Evolutionary conservation across 768 basidiomycete genomes (phyloP).

Genomic region (Russula sp.): DNA sequence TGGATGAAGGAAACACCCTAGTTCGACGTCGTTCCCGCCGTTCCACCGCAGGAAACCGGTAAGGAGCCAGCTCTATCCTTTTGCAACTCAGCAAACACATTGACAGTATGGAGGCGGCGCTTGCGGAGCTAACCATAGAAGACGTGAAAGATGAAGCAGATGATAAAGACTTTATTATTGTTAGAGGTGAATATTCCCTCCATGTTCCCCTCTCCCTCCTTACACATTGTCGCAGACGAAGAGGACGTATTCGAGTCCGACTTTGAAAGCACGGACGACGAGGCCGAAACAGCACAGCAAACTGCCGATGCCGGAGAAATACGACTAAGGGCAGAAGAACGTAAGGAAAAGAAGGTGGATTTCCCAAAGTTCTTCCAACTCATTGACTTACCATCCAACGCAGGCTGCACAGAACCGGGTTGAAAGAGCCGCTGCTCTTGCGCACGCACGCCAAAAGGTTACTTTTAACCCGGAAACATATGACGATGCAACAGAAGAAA

Average conservation of each 20-base stretch:
- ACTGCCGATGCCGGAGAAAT: slow-evolving; percentile 56
- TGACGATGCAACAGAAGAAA: slow-evolving; percentile 32
- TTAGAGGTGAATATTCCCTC: slow-evolving; percentile 48
- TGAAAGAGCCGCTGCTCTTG: slow-evolving; percentile 62
- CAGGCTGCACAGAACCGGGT: slow-evolving; percentile 56
- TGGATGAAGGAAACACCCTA: slow-evolving; percentile 44
- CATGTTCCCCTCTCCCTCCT: background rate
- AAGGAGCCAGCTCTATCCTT: slow-evolving; percentile 18
- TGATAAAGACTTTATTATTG: slow-evolving; percentile 65
- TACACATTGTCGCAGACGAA: slow-evolving; percentile 53
- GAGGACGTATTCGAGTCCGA: slow-evolving; percentile 80
- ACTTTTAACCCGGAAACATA: slow-evolving; percentile 61
- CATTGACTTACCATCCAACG: slow-evolving; percentile 5
- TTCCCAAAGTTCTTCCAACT: background rate
- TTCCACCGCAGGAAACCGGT: slow-evolving; percentile 81
- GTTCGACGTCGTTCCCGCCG: slow-evolving; percentile 60
- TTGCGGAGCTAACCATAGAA: slow-evolving; percentile 61
- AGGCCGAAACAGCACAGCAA: slow-evolving; percentile 43
- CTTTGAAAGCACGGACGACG: slow-evolving; percentile 82
- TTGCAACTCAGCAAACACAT: slow-evolving; percentile 13
- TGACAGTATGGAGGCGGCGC: slow-evolving; percentile 68
- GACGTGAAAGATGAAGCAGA: slow-evolving; percentile 58
- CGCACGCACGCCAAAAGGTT: slow-evolving; percentile 61
- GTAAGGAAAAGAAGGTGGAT: slow-evolving; percentile 48
- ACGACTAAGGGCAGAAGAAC: slow-evolving; percentile 59